Evolutionary conservation across 2,329 filamentous ascomycete species (phyloP), one percentile per base, ranked within the genome.

Genomic region (Zasmidium citrigriseum): DNA sequence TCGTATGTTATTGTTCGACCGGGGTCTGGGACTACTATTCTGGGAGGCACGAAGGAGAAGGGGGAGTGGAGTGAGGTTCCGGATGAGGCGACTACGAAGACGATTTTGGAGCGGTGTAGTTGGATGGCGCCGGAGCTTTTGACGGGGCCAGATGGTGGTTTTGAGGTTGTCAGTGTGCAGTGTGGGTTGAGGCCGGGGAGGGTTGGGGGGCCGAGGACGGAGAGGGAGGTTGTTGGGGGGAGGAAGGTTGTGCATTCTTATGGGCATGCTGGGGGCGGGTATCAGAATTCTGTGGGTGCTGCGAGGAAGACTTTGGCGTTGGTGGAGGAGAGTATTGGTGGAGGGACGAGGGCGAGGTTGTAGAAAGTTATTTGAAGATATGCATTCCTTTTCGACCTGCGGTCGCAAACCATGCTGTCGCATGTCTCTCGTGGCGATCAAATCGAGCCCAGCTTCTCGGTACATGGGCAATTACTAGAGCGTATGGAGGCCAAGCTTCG

Each of bases 231-330:
- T 21, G 67, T 70, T 12, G 69, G 64, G 3, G 63, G 62, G 14
- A 68, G 64, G 64, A 67, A 62, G 54, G 70, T 80, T 10, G 73
- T 80, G 38, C 79, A 81, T 74, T 68, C 72, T 52, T 82, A 81
- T 74, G 79, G 78, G 12, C 77, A 80, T 75, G 75, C 72, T 21
- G 78, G 77, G 2, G 78, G 73, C 45, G 79, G 79, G 54, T 78
- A 70, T 64, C 71, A 73, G 63, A 71, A 73, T 49, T 70, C 68
- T 16, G 55, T 72, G 16, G 70, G 70, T 4, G 55, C 54, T 52
- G 67, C 69, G 45, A 68, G 65, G 48, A 55, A 65, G 55, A 67
- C 70, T 3, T 34, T 69, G 45, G 59, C 48, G 41, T 49, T 73
- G 60, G 67, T 73, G 14, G 54, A 60, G 45, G 68, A 71, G 53